These are phyloP conservation scores for Scedosporium boydii DNA, from an alignment of 2,329 filamentous ascomycete species.

Conservation along the genomic window DNA sequence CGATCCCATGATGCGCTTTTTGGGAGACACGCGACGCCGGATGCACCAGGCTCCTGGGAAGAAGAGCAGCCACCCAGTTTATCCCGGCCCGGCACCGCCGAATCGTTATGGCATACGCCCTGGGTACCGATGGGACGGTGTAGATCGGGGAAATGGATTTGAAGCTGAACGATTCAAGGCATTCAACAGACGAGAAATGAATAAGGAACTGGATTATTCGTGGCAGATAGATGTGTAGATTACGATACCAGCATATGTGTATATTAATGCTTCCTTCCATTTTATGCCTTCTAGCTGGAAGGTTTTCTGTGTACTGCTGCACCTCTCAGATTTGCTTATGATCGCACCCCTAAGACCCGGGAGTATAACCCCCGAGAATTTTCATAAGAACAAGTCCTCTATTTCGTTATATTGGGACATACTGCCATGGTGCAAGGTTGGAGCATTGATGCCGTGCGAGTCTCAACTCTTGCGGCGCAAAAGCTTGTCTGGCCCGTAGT, in stretches of 20 bases:
- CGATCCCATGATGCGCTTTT: slow-evolving; percentile 79
- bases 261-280: slow-evolving; percentile 14
- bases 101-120: slow-evolving; percentile 92
- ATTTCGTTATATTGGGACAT: no score
- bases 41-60: slow-evolving; percentile 20
- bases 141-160: slow-evolving; percentile 88
- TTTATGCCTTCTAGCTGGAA: slow-evolving; percentile 5
- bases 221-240: slow-evolving; percentile 91
- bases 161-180: slow-evolving; percentile 89
- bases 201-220: slow-evolving; percentile 74
- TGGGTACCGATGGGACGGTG: slow-evolving; percentile 93
- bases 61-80: slow-evolving; percentile 50
- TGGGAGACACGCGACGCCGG: slow-evolving; percentile 41
- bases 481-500: slow-evolving; percentile 46
- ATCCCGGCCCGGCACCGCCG: slow-evolving; percentile 70
- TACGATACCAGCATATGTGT: not conserved
- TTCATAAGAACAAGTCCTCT: no score
- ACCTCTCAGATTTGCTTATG: not conserved
- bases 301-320: no score
- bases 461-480: slow-evolving; percentile 28
- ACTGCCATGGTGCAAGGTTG: not conserved
- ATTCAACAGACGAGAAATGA: slow-evolving; percentile 65
- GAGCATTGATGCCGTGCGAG: no score
- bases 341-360: not conserved
- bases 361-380: not conserved